These are phyloP conservation scores for Tetracladium setigerum DNA, from an alignment of 495 filamentous ascomycete genomes.

Conservation along the genomic window DNA sequence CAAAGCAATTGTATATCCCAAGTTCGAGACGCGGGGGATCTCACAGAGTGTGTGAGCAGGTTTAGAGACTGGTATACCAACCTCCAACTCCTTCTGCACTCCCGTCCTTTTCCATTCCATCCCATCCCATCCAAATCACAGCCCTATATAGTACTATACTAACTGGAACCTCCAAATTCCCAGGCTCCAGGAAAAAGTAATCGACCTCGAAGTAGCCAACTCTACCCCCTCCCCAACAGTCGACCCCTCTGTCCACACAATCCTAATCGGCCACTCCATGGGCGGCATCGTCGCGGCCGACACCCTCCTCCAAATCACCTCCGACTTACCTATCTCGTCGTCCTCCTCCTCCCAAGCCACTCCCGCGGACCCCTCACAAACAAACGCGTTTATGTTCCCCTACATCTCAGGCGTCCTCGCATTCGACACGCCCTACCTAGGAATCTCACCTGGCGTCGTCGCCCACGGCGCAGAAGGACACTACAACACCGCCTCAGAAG, in stretches of 20 bases:
- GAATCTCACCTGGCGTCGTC: conserved; percentile 81
- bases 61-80: conserved; percentile 76
- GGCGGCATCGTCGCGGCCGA: conserved; percentile 95
- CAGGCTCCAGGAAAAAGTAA: conserved; percentile 69
- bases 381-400: conserved; percentile 39
- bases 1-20: conserved; percentile 69
- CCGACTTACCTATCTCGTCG: conserved; percentile 31
- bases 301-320: conserved; percentile 49
- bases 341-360: conserved; percentile 20
- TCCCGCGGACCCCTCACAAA: neutral
- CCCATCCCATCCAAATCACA: no score
- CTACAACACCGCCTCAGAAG: conserved; percentile 62
- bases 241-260: conserved; percentile 76
- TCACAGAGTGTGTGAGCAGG: conserved; percentile 66
- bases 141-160: neutral
- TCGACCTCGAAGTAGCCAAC: conserved; percentile 84
- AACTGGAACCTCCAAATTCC: conserved; percentile 8
- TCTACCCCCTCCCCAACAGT: conserved; percentile 79
- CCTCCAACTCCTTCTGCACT: neutral
- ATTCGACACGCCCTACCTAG: conserved; percentile 92
- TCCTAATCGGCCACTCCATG: conserved; percentile 92
- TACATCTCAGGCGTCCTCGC: conserved; percentile 80
- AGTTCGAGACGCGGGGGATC: conserved; percentile 83
- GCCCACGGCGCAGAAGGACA: conserved; percentile 85
- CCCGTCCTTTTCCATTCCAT: no score